Evolutionary conservation across 2,329 filamentous ascomycete species (phyloP).

Genomic region (Ophiostoma australiae): DNA sequence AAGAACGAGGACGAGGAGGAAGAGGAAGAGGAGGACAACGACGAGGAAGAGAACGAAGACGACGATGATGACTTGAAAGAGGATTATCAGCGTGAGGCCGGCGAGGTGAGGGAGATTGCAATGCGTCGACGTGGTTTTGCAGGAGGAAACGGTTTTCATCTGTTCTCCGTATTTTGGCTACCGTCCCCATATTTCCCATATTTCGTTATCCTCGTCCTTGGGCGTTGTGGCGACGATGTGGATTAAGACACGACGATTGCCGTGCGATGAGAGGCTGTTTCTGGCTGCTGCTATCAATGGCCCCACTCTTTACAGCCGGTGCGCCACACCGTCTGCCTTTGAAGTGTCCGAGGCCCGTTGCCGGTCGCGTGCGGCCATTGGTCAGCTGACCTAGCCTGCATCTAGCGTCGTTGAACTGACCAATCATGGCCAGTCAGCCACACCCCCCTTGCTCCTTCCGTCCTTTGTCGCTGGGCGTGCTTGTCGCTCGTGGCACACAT

Average conservation of each 20-base stretch:
- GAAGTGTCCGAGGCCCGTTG: neutral
- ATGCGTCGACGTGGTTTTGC: slow-evolving; percentile 4
- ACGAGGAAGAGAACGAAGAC: neutral
- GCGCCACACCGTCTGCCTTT: neutral
- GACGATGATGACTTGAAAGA: neutral
- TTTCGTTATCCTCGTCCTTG: neutral
- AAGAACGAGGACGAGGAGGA: neutral
- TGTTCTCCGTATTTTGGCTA: slow-evolving; percentile 14
- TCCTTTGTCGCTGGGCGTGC: neutral
- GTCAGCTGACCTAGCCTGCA: neutral
- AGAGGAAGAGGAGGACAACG: neutral
- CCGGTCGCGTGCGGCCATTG: neutral
- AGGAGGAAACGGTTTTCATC: slow-evolving; percentile 4
- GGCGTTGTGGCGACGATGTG: neutral
- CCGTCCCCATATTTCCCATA: slow-evolving; percentile 12
- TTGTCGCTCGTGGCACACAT: neutral
- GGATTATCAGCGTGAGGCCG: neutral
- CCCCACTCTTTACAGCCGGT: neutral
- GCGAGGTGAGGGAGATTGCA: neutral
- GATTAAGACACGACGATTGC: neutral
- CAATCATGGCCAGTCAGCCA: neutral
- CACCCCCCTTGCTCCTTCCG: neutral
- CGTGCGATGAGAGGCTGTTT: neutral
- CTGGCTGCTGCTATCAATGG: neutral
- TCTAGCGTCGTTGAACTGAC: neutral